phyloP scores from a whole-genome alignment of 2,329 filamentous ascomycete genomes.

The Sclerotinia borealis region DNA sequence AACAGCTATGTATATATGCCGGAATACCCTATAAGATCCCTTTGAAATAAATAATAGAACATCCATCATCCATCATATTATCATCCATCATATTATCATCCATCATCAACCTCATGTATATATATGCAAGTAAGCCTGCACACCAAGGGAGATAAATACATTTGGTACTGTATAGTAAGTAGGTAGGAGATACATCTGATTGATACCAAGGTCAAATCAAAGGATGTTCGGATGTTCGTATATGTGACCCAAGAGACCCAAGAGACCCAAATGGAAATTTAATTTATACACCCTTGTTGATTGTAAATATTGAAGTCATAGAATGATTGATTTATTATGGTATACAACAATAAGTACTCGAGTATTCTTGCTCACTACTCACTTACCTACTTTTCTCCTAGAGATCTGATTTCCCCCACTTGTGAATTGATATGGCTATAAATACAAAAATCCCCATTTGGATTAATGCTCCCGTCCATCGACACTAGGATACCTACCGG shows the following conservation, averaged over 20 bases:
- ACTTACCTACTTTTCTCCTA: not conserved
- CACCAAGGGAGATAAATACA: not conserved
- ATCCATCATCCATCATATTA: not conserved
- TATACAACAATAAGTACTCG: too few species aligned
- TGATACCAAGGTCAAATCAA: not conserved
- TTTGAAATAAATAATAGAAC: not conserved
- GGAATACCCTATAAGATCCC: not conserved
- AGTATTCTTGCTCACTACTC: too few species aligned
- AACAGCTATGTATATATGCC: not conserved
- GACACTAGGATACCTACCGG: not conserved
- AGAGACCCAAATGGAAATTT: not conserved
- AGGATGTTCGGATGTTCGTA: constrained; percentile 9
- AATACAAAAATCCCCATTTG: constrained; percentile 4
- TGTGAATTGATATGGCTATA: too few species aligned
- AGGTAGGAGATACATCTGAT: too few species aligned
- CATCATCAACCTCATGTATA: not conserved
- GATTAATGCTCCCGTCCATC: constrained; percentile 9
- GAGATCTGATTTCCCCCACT: not conserved
- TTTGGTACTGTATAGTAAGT: not conserved
- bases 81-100: not conserved
- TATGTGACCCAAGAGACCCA: not conserved
- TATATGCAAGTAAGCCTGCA: constrained; percentile 9
- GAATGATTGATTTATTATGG: too few species aligned
- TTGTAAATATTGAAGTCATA: not conserved
- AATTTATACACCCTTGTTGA: not conserved